A percentile compares a stretch with the other conserved stretches of the same genome.
phyloP scores from a whole-genome alignment of 177 flowering plant genomes.

The Viscum album region DNA sequence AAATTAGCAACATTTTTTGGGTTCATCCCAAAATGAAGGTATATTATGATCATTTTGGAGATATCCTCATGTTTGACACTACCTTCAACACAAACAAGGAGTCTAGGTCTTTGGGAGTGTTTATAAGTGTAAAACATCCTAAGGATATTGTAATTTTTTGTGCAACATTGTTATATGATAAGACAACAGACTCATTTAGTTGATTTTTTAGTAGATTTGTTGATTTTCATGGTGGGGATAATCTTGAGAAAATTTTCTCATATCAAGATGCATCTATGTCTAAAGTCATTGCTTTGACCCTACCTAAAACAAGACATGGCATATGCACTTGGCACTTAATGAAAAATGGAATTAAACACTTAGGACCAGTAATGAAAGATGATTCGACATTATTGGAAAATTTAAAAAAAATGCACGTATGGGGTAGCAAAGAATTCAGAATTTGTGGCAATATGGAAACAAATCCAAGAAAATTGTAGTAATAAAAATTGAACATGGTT shows the following conservation, averaged over 20 bases:
- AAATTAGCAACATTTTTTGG: background rate
- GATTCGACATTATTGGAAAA: background rate
- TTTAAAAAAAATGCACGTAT: background rate
- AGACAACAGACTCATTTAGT: background rate
- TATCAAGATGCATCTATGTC: background rate
- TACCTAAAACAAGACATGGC: background rate
- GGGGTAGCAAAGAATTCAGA: background rate
- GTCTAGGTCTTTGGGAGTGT: background rate
- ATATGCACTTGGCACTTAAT: background rate
- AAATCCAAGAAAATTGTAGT: too few species aligned
- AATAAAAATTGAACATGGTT: background rate
- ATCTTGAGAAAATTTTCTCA: background rate
- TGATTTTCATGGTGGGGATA: background rate
- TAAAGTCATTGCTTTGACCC: background rate
- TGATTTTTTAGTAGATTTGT: background rate
- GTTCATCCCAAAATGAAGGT: background rate
- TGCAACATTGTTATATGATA: background rate
- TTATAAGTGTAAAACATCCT: background rate
- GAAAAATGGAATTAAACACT: background rate
- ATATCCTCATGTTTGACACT: background rate
- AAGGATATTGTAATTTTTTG: background rate
- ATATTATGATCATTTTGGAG: background rate
- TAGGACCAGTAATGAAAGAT: background rate
- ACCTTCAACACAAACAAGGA: background rate
- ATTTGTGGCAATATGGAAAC: background rate